A percentile compares a stretch with the other conserved stretches of the same genome.
These are phyloP conservation scores for Simplicillium sp. DNA, from an alignment of 2,329 filamentous ascomycete species.

Conservation along the genomic window DNA sequence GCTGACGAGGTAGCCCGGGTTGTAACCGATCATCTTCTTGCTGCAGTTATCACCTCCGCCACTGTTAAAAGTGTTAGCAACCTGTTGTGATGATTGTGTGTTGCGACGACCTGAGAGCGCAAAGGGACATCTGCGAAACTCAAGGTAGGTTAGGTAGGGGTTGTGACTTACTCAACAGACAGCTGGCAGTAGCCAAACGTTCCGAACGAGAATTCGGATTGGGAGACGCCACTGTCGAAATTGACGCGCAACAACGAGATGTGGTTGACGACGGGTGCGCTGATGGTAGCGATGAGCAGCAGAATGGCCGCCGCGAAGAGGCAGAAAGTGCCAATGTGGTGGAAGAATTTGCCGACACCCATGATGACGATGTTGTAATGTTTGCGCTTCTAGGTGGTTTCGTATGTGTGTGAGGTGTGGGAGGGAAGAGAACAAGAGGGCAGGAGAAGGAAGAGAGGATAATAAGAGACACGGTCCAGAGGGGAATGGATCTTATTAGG, in stretches of 20 bases:
- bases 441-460: background rate
- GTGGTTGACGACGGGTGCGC: slow-evolving; percentile 46
- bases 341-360: slow-evolving; percentile 39
- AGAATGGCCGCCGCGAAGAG: slow-evolving; percentile 45
- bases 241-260: slow-evolving; percentile 44
- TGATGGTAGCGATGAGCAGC: slow-evolving; percentile 48
- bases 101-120: background rate
- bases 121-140: background rate
- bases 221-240: slow-evolving; percentile 25
- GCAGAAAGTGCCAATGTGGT: slow-evolving; percentile 49
- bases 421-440: background rate
- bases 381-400: slow-evolving; percentile 2
- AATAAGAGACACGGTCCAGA: background rate
- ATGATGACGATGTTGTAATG: slow-evolving; percentile 21
- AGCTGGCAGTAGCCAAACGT: slow-evolving; percentile 49
- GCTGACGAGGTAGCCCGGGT: slow-evolving; percentile 35
- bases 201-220: slow-evolving; percentile 39
- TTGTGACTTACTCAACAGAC: slow-evolving; percentile 14
- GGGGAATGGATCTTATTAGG: background rate
- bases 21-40: slow-evolving; percentile 41
- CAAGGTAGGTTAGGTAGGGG: background rate
- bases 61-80: slow-evolving; percentile 8
- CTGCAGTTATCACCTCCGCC: slow-evolving; percentile 37
- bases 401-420: background rate
- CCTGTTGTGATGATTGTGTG: background rate